Conservation (phyloP, 306 rosid genomes). For the Boehmeria nivea region DNA sequence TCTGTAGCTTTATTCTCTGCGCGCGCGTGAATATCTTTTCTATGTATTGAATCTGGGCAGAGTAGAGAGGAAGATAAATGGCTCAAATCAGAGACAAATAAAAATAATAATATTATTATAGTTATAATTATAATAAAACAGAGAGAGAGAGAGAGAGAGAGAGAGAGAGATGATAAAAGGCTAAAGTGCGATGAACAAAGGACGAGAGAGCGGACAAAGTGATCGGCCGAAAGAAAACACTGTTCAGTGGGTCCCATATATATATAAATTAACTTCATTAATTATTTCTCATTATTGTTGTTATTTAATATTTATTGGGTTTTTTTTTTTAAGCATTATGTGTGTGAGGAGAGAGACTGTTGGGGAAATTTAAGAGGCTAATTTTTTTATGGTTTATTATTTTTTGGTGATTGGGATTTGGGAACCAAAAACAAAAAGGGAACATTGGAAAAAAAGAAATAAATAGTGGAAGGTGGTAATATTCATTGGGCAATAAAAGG, state of each 20-base stretch:
- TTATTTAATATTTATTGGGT: not conserved
- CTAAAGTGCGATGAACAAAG: constrained; percentile 30
- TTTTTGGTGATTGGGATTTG: no score
- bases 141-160: constrained; percentile 1
- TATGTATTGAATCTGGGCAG: not conserved
- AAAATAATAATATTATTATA: not conserved
- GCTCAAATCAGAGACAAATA: not conserved
- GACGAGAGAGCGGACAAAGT: constrained; percentile 43
- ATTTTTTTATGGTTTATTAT: no score
- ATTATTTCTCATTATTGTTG: not conserved
- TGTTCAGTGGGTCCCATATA: constrained; percentile 43
- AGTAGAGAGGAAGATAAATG: not conserved
- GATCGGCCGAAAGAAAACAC: constrained; percentile 48
- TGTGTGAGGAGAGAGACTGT: no score
- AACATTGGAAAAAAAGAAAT: not conserved
- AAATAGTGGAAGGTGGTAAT: not conserved
- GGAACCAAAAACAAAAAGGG: not conserved
- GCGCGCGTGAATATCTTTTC: no score
- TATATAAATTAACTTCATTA: constrained; percentile 13
- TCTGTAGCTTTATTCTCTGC: not conserved
- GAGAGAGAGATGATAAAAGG: constrained; percentile 15
- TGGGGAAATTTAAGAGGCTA: no score
- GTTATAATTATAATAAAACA: not conserved
- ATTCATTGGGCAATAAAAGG: not conserved
- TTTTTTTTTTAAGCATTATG: not conserved